These are phyloP conservation scores for Saccharomyces eubayanus DNA, from an alignment of 805 yeast species.

Conservation along the genomic window DNA sequence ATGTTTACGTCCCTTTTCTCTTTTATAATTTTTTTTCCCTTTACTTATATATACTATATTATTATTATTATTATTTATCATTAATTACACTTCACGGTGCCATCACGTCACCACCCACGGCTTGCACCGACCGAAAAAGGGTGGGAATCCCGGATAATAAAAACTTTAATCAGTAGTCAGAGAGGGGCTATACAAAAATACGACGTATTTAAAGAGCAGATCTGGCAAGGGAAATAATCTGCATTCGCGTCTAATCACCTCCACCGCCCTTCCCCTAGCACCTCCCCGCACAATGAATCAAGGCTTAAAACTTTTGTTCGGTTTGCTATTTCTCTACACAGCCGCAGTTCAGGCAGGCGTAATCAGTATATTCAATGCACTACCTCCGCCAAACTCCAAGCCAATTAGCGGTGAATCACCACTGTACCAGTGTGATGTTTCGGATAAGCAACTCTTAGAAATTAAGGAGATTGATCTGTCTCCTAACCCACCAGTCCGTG, in stretches of 20 bases:
- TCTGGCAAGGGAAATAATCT: neutral
- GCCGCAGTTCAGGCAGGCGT: slow-evolving; percentile 5
- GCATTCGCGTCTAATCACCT: neutral
- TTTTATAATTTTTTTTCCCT: neutral
- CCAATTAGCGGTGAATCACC: slow-evolving; percentile 94
- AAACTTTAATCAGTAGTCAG: neutral
- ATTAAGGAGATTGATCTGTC: slow-evolving; percentile 50
- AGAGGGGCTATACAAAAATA: neutral
- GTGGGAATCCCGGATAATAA: neutral
- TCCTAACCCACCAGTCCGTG: slow-evolving; percentile 88
- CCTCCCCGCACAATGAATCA: neutral
- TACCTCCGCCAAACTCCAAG: slow-evolving; percentile 25
- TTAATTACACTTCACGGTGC: neutral
- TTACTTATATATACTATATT: neutral
- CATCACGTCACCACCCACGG: neutral
- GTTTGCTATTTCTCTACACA: neutral
- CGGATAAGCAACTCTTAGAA: slow-evolving; percentile 52
- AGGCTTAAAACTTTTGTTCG: neutral
- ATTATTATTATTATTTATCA: neutral
- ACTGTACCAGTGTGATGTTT: slow-evolving; percentile 62
- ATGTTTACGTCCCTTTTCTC: neutral
- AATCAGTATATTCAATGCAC: slow-evolving; percentile 5
- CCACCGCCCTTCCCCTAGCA: neutral
- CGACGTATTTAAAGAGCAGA: neutral
- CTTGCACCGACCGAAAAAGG: neutral